Evolutionary conservation across 148 eudicot species (phyloP).

Genomic region (Rhododendron williamsianum): DNA sequence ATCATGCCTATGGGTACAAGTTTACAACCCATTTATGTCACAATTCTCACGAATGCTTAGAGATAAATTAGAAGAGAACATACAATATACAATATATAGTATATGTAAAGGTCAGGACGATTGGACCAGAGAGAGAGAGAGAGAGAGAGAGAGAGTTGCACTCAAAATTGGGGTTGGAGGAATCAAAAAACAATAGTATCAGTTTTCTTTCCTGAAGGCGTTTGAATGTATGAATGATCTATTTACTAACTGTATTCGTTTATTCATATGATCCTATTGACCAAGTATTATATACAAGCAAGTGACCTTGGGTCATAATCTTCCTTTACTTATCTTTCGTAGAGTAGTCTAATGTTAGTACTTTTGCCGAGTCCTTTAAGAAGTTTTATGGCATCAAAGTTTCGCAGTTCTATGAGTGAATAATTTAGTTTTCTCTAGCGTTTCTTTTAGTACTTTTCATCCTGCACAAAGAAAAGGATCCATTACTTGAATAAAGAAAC

Average conservation of each 20-base stretch:
- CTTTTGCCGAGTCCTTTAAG: not conserved
- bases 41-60: not conserved
- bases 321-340: not conserved
- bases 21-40: not conserved
- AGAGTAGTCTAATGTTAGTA: not conserved
- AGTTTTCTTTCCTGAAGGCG: not conserved
- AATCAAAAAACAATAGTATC: not conserved
- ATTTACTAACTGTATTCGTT: not conserved
- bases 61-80: not conserved
- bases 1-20: not conserved
- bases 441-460: not conserved
- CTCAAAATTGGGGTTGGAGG: not conserved
- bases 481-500: constrained; percentile 1
- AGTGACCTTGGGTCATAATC: not conserved
- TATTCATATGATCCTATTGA: not conserved
- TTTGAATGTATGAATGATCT: not conserved
- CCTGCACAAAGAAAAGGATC: not conserved
- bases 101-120: not conserved
- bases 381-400: not conserved
- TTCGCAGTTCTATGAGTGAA: not conserved
- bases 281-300: not conserved
- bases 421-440: not conserved
- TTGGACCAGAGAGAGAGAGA: not conserved
- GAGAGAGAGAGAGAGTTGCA: constrained; percentile 1
- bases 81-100: not conserved